Conservation (phyloP, 2,329 filamentous ascomycete genomes). For the Sphaceloma murrayae region DNA sequence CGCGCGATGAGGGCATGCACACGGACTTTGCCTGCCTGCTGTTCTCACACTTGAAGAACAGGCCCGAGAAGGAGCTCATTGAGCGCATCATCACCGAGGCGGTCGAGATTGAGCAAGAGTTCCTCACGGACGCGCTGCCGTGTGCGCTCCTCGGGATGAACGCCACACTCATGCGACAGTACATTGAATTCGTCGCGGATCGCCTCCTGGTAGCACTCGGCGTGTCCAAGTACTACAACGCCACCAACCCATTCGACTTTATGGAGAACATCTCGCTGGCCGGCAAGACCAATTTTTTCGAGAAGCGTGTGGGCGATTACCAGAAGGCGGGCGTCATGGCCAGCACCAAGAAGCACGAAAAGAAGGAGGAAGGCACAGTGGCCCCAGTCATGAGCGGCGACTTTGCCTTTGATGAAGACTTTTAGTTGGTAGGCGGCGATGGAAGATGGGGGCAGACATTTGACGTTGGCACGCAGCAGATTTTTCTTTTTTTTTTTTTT, state of each 20-base stretch:
- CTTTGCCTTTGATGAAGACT: constrained; percentile 94
- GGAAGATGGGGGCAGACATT: too few relatives aligned
- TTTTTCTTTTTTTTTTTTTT: not conserved
- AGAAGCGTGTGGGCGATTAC: constrained; percentile 99
- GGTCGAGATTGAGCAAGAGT: constrained; percentile 92
- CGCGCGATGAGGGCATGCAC: constrained; percentile 97
- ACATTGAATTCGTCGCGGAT: constrained; percentile 99
- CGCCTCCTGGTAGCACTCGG: constrained; percentile 86
- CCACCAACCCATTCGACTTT: constrained; percentile 96
- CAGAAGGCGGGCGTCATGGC: constrained; percentile 99
- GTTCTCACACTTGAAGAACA: constrained; percentile 93
- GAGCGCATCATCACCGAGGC: constrained; percentile 88
- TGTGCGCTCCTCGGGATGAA: constrained; percentile 96
- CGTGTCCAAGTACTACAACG: constrained; percentile 88
- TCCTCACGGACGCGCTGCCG: constrained; percentile 89
- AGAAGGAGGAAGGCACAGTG: constrained; percentile 32
- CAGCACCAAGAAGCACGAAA: constrained; percentile 65
- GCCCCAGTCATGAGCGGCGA: constrained; percentile 51
- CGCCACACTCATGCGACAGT: constrained; percentile 93
- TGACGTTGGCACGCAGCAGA: constrained; percentile 14
- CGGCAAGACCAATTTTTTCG: constrained; percentile 99
- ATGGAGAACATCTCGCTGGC: constrained; percentile 99
- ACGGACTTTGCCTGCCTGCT: constrained; percentile 97
- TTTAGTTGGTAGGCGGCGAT: constrained; percentile 50
- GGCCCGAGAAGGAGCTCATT: constrained; percentile 72